Evolutionary conservation across 1,284 basidiomycete genomes (phyloP).

Genomic region (Cutaneotrichosporon cyanovorans): DNA sequence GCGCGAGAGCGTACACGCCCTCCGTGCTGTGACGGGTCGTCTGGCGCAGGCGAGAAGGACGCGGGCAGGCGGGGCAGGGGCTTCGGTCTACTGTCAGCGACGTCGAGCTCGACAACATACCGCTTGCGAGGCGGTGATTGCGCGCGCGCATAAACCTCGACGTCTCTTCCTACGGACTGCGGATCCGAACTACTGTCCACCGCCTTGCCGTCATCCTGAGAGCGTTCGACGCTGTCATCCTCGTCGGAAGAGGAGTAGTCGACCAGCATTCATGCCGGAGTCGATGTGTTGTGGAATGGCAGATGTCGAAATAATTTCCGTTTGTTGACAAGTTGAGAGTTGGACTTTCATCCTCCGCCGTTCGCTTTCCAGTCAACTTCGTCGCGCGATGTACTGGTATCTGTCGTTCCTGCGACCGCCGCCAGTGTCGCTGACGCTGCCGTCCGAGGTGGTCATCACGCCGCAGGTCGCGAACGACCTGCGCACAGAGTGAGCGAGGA

Average conservation of each 20-base stretch:
- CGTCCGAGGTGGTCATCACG: constrained; percentile 33
- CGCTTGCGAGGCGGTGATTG: too few relatives aligned
- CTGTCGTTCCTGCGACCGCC: constrained; percentile 46
- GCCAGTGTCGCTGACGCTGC: constrained; percentile 25
- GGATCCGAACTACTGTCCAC: too few relatives aligned
- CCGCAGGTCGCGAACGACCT: constrained; percentile 47
- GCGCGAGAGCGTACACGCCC: constrained; percentile 38
- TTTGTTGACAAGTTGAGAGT: background rate
- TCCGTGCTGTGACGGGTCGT: constrained; percentile 39
- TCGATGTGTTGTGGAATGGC: background rate
- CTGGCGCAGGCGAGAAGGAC: constrained; percentile 4
- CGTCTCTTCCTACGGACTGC: too few relatives aligned
- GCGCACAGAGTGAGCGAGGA: constrained; percentile 40
- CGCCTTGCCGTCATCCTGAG: background rate
- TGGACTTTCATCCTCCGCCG: background rate
- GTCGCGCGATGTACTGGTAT: constrained; percentile 43
- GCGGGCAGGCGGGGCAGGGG: constrained; percentile 9
- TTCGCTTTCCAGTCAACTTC: background rate
- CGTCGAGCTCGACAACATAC: too few relatives aligned
- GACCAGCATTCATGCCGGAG: background rate
- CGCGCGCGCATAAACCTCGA: too few relatives aligned
- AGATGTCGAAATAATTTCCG: constrained; percentile 1
- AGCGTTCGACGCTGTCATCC: background rate
- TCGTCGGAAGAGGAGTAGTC: constrained; percentile 1
- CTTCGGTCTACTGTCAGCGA: background rate